Evolutionary conservation across 1,284 basidiomycete species (phyloP), one percentile per base, ranked within the genome.

Genomic region (Ganoderma sinense): DNA sequence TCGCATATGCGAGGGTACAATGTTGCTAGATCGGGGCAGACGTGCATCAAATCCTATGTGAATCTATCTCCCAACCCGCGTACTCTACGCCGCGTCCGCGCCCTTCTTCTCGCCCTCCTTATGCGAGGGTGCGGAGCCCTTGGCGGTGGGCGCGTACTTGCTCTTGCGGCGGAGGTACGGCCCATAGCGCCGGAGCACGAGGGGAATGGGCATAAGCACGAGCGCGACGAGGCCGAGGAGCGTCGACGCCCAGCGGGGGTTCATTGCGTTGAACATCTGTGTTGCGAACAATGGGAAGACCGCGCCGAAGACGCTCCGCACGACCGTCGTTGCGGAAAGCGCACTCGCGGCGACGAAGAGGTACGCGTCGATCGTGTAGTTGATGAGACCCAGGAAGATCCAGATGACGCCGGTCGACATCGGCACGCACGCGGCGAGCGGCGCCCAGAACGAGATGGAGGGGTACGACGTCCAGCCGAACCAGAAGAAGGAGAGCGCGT

Each of bases 401-500:
- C 74, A 78, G 43, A 79, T 69, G 73, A 80, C 75, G 36, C 77
- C 70, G 68, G 74, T 75, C 14, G 80, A 81, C 62, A 81, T 73
- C n/a, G 75, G 71, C 29, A 75, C 64, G 41, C 77, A 78, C 0
- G 79, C 72, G 53, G 78, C 71, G 70, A 82, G 73, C 41, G 80
- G 78, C 36, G 78, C 78, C 78, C 81, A 81, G 70, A 73, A 79
- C 23, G 73, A 76, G n/a, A 82, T 69, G 60, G 65, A 72, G 26
- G 80, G 77, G 67, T 77, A 80, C 11, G 80, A 80, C 10, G 84
- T 85, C 85, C 85, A 87, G 39, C 82, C 83, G 66, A 86, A 80
- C 82, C 81, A 82, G 80, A 86, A 86, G 74, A 84, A 83, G 4
- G 83, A 82, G 45, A 82, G 63, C 13, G 84, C 80, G 67, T 86